Percentiles rank a stretch among this genome's conserved stretches.
phyloP scores from a whole-genome alignment of 2,329 filamentous ascomycete species.

The Botryotinia convoluta region DNA sequence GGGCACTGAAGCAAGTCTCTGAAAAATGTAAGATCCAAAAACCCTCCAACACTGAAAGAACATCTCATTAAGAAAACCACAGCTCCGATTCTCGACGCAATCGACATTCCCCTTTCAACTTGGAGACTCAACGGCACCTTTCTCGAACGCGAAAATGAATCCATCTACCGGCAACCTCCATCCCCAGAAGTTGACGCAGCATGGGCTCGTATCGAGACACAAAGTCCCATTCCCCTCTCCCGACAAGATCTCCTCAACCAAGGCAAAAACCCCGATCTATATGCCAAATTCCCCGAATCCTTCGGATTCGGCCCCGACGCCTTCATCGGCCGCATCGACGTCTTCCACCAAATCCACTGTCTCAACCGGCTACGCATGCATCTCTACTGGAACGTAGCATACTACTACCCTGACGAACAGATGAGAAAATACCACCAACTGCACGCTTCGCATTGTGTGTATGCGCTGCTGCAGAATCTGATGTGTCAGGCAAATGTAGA shows the following conservation, averaged over 20 bases:
- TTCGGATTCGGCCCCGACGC: not conserved
- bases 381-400: not conserved
- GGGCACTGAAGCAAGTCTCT: not conserved
- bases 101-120: not conserved
- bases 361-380: not conserved
- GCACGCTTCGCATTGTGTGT: not conserved
- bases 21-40: not conserved
- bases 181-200: not conserved
- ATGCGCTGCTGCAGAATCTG: not conserved
- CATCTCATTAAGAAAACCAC: not conserved
- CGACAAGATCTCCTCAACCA: not conserved
- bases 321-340: not conserved
- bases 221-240: not conserved
- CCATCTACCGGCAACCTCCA: not conserved
- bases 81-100: not conserved
- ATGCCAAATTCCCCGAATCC: not conserved
- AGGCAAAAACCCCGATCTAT: not conserved
- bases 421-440: not conserved
- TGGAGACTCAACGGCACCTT: not conserved
- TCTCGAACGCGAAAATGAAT: not conserved
- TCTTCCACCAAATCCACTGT: constrained; percentile 1
- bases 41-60: not conserved
- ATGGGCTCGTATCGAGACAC: not conserved
- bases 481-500: not conserved
- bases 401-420: not conserved